phyloP scores from a whole-genome alignment of 148 eudicot genomes.

The Persicaria maculosa region DNA sequence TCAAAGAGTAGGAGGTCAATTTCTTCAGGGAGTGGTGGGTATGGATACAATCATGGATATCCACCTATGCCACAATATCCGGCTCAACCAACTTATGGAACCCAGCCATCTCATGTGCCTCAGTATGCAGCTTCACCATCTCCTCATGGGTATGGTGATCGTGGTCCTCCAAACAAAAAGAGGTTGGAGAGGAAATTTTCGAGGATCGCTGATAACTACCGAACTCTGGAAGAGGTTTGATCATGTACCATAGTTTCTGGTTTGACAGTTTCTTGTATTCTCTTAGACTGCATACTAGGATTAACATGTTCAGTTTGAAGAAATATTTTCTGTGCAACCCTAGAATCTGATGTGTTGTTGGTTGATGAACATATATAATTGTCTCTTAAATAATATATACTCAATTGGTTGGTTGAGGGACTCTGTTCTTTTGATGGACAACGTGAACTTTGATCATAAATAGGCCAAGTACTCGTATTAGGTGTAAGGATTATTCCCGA shows the following conservation, averaged over 20 bases:
- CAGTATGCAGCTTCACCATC: slow-evolving; percentile 13
- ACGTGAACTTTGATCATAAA: background rate
- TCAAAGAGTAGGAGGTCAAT: slow-evolving; percentile 16
- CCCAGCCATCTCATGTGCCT: slow-evolving; percentile 21
- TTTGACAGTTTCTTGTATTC: background rate
- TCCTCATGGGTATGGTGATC: slow-evolving; percentile 7
- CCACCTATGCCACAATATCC: slow-evolving; percentile 10
- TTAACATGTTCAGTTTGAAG: background rate
- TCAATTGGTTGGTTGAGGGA: background rate
- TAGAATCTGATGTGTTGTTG: background rate
- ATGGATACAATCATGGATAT: slow-evolving; percentile 15
- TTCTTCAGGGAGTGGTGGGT: slow-evolving; percentile 9
- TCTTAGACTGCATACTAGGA: background rate
- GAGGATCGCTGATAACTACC: slow-evolving; percentile 26
- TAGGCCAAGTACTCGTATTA: background rate
- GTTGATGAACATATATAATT: background rate
- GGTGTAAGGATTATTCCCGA: background rate
- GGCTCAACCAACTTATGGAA: background rate
- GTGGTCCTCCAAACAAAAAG: slow-evolving; percentile 13
- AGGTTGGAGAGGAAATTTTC: slow-evolving; percentile 22
- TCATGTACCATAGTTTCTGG: background rate
- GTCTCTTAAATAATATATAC: background rate
- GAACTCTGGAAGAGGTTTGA: slow-evolving; percentile 19
- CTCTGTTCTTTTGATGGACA: background rate
- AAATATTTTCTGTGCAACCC: background rate